Conservation (phyloP, 2,329 filamentous ascomycete species). For the Diaporthe sp. region DNA sequence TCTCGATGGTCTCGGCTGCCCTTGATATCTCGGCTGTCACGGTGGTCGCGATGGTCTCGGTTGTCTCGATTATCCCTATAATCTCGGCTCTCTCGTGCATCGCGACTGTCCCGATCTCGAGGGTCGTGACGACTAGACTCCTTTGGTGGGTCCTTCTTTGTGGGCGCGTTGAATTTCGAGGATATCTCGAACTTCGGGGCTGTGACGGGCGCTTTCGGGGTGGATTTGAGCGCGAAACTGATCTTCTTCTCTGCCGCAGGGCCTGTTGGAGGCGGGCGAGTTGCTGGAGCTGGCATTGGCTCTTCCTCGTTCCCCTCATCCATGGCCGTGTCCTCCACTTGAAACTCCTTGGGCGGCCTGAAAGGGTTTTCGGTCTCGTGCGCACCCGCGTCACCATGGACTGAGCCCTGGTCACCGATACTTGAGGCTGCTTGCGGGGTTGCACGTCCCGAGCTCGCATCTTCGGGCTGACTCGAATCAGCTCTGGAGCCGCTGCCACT, state of each 20-base stretch:
- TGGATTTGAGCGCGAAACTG: conserved; percentile 91
- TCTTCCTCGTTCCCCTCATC: conserved; percentile 61
- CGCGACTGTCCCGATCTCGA: conserved; percentile 47
- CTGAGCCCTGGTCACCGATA: conserved; percentile 31
- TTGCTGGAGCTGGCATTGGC: conserved; percentile 66
- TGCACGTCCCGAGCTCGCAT: conserved; percentile 44
- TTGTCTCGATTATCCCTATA: conserved; percentile 50
- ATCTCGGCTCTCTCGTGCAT: conserved; percentile 38
- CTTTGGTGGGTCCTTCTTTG: conserved; percentile 35
- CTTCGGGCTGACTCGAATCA: conserved; percentile 45
- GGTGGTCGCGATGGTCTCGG: conserved; percentile 25
- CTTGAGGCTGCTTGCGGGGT: conserved; percentile 41
- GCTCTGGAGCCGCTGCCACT: conserved; percentile 54
- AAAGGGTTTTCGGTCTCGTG: conserved; percentile 71
- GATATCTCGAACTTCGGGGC: conserved; percentile 75
- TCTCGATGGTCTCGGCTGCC: conserved; percentile 51
- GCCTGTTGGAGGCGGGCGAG: conserved; percentile 64
- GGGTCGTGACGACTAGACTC: conserved; percentile 60
- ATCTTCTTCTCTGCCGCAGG: conserved; percentile 77
- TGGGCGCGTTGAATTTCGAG: conserved; percentile 74
- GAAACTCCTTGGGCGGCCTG: conserved; percentile 73
- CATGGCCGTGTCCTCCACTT: conserved; percentile 71
- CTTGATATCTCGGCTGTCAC: conserved; percentile 41
- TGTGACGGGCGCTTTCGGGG: conserved; percentile 69
- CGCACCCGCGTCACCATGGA: conserved; percentile 52